Evolutionary conservation across 2,329 filamentous ascomycete species (phyloP), one percentile per base, ranked within the genome.

Genomic region (Anthostomella pinea): DNA sequence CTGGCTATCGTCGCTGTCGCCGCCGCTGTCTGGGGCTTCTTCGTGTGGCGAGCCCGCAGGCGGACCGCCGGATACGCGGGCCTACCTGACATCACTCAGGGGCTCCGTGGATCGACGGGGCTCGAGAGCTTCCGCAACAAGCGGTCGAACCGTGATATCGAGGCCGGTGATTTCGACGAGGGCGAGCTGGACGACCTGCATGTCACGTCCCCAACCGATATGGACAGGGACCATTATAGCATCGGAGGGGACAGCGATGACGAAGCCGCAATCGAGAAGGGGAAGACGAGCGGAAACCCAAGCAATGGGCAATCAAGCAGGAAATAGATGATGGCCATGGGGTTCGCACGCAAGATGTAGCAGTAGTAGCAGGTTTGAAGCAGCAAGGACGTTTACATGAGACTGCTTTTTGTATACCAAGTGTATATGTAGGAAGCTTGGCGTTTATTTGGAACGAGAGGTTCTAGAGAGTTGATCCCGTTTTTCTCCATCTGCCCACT

Each of bases 1-100:
- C 74, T 96, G 3, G 79, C 90, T 11, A 79, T 96, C 31, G 87
- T 95, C 13, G 70, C 83, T 33, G 77, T 93, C 41, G 82, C 81
- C 2, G 87, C 85, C 1, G 68, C 66, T 5, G 67, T 77, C 9
- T 95, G 87, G 83, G 87, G 83, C n/a, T 85, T 81, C 58, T 82
- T 75, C 48, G 64, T 85, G 53, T 85, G 79, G 77, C 72, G 71
- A 40, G 72, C 79, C 39, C 75, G 81, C 31, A 72, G 77, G 47
- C 73, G 69, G 49, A 68, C 70, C 21, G 59, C 65, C 5, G 70
- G 72, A 2, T 84, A 84, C 57, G 67, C 69, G 25, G 74, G 72
- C 10, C 58, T 81, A 33, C 65, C 58, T 23, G 51, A 59, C 19
- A 57, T 63, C 29, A 59, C 66, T 20, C 63, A 65, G 5, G 57